Conservation (phyloP, 2,329 filamentous ascomycete species). For the Nothopassalora personata region DNA sequence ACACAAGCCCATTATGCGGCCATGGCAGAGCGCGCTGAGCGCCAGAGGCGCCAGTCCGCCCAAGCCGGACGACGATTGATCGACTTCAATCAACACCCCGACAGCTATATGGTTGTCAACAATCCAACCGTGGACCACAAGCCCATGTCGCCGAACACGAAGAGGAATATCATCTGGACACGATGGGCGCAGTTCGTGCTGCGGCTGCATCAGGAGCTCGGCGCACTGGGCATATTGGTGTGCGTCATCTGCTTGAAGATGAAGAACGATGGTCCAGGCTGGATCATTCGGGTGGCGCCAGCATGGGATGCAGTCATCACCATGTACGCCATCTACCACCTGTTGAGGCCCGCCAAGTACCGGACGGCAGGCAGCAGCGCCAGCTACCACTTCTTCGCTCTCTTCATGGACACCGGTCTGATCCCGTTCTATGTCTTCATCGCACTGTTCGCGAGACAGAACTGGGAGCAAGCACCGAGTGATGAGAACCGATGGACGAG, state of each 20-base stretch:
- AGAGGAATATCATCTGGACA: conserved; percentile 63
- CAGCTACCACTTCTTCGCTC: conserved; percentile 83
- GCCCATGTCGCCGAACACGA: conserved; percentile 65
- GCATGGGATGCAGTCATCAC: conserved; percentile 68
- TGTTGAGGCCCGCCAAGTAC: conserved; percentile 62
- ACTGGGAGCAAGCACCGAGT: conserved; percentile 45
- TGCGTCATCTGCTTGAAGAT: conserved; percentile 71
- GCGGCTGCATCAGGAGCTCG: conserved; percentile 62
- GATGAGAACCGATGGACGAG: conserved; percentile 59
- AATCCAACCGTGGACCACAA: conserved; percentile 57
- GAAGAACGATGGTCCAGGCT: conserved; percentile 28
- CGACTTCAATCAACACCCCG: conserved; percentile 81
- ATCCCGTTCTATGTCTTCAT: conserved; percentile 60
- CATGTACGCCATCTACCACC: conserved; percentile 73
- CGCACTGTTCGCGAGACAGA: conserved; percentile 49
- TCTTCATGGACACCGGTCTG: conserved; percentile 63
- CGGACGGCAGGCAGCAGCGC: conserved; percentile 75
- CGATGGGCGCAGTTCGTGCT: conserved; percentile 65
- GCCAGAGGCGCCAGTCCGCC: conserved; percentile 53
- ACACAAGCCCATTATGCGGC: conserved; percentile 69
- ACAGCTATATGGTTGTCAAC: conserved; percentile 62
- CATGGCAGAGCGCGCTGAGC: conserved; percentile 44
- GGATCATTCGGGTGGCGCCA: conserved; percentile 46
- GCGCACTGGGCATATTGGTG: conserved; percentile 64
- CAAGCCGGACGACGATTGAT: conserved; percentile 71